Evolutionary conservation across 2,329 filamentous ascomycete species (phyloP), one percentile per base, ranked within the genome.

Genomic region (Graphiopsis chlorocephala): DNA sequence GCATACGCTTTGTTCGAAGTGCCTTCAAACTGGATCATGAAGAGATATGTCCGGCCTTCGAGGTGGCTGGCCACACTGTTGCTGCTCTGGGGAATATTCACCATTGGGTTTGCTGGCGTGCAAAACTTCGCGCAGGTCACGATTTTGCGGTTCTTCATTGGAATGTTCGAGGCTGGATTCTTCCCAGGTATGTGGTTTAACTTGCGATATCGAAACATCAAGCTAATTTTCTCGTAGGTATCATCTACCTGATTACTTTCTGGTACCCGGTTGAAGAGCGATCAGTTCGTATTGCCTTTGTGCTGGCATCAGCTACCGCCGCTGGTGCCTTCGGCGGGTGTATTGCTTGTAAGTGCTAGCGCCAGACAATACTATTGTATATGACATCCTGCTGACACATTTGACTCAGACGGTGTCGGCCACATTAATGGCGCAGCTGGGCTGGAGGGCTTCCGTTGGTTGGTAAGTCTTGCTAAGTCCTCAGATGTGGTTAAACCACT

Each of bases 251-350:
- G 12, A 67, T 68, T 61, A 70, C 81, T 3, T 85, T 85, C 68
- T 85, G 84, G 78, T 87, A 86, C 70, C 81, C 82, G 20, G 78
- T 81, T 6, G 80, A 83, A 3, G 85, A 88, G 72, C 78, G 84
- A 23, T 83, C 82, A 1, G 82, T 86, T 71, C 84, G 86, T 7
- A 83, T 90, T 71, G 83, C 84, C 0, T 80, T 83, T 66, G 79
- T 82, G 71, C 75, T 84, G 58, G 83, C 71, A 73, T 86, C 78
- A 77, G 87, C 75, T n/a, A 85, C 84, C 74, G 82, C 80, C 68
- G 84, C 75, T 68, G 82, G 76, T 35, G 83, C 82, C 0, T 85
- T 86, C 69, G 83, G 83, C 4, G 84, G 84, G 2, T 78, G 83
- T 8, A 81, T 81, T 70, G 86, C 86, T 1, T 87, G 84, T 64